Conservation (phyloP, 2,329 filamentous ascomycete species). For the Rhynchosporium secalis region DNA sequence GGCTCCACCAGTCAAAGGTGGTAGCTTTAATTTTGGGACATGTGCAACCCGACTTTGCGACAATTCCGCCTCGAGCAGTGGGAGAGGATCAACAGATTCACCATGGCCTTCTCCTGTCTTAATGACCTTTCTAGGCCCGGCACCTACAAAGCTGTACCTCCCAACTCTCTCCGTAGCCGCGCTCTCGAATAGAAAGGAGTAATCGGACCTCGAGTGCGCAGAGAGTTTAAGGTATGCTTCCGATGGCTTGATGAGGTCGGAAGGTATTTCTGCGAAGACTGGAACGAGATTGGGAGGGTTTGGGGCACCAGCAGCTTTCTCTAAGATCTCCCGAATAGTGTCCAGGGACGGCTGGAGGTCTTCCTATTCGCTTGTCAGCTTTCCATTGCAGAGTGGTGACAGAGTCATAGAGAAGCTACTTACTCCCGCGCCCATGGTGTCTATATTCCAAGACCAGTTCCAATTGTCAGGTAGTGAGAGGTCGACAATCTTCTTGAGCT, state of each 20-base stretch:
- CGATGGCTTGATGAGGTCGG: constrained; percentile 93
- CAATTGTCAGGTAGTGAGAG: not conserved
- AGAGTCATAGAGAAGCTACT: constrained; percentile 30
- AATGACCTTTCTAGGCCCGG: constrained; percentile 75
- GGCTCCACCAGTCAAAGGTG: constrained; percentile 85
- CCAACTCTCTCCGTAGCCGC: constrained; percentile 92
- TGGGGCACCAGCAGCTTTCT: constrained; percentile 49
- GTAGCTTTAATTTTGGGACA: constrained; percentile 79
- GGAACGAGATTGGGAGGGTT: constrained; percentile 75
- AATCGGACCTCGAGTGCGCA: constrained; percentile 69
- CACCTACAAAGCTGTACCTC: constrained; percentile 92
- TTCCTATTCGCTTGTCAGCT: constrained; percentile 42
- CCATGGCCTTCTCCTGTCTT: constrained; percentile 88
- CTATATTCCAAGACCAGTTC: constrained; percentile 2
- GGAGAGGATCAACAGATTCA: constrained; percentile 79
- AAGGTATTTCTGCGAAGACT: constrained; percentile 79
- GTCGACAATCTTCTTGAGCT: too few relatives aligned
- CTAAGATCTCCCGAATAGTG: constrained; percentile 56
- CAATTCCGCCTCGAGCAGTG: constrained; percentile 78
- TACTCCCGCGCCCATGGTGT: constrained; percentile 35
- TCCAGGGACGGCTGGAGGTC: constrained; percentile 61
- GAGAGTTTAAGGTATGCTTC: constrained; percentile 91
- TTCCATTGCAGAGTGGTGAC: constrained; percentile 5
- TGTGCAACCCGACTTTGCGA: constrained; percentile 75
- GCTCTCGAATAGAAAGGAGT: constrained; percentile 95